Evolutionary conservation across 116 monocot species (phyloP).

Genomic region (Phalaenopsis hybrid): DNA sequence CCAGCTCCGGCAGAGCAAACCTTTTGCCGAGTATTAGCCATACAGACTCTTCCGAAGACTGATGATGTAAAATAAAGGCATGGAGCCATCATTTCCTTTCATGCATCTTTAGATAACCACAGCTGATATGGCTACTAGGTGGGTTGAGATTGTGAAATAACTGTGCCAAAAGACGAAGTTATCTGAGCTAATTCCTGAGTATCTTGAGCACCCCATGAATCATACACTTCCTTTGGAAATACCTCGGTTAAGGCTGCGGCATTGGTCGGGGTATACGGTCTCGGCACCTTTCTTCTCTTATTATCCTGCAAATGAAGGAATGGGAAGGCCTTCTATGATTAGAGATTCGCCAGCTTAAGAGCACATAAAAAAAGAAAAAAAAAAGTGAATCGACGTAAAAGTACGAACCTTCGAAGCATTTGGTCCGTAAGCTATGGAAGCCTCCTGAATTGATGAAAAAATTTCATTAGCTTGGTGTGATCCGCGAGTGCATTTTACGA

Average conservation of each 20-base stretch:
- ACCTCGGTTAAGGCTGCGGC: constrained; percentile 16
- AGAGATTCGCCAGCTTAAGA: not conserved
- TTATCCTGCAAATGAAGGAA: constrained; percentile 20
- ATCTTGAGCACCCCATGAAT: constrained; percentile 33
- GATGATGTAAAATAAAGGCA: not conserved
- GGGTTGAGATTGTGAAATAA: constrained; percentile 20
- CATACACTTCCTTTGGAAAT: constrained; percentile 40
- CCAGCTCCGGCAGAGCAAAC: not conserved
- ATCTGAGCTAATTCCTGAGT: constrained; percentile 16
- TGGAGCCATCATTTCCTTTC: not conserved
- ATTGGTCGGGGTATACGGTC: constrained; percentile 45
- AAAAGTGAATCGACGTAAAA: not conserved
- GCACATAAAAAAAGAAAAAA: not conserved
- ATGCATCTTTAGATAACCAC: not conserved
- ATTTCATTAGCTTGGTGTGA: constrained; percentile 55
- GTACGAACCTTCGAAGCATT: constrained; percentile 49
- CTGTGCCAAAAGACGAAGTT: constrained; percentile 22
- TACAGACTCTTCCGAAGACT: too few species aligned
- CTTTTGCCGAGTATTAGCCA: not conserved
- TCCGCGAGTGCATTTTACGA: constrained; percentile 56
- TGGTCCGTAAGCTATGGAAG: constrained; percentile 63
- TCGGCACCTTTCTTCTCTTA: constrained; percentile 45
- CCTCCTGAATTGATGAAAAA: constrained; percentile 60
- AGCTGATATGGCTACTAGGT: not conserved
- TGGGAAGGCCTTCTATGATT: not conserved